Percentiles rank a stretch among this genome's conserved stretches.
These are phyloP conservation scores for Lunularia cruciata DNA, from an alignment of 225 moss, liverwort and hornwort species.

Conservation along the genomic window DNA sequence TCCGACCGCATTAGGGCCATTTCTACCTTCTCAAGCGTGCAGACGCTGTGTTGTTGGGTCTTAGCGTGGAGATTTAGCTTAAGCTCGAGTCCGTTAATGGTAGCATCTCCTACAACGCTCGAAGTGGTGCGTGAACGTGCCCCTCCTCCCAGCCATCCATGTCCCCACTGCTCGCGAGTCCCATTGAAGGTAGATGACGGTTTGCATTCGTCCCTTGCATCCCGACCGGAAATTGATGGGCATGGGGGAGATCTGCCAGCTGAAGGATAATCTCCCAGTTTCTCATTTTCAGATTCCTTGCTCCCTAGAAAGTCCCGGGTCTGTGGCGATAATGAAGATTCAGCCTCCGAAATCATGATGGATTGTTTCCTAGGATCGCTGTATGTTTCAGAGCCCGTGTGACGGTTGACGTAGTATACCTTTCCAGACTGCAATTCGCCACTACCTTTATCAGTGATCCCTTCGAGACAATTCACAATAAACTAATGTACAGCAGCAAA, in stretches of 20 bases:
- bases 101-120: background rate
- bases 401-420: conserved; percentile 61
- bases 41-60: conserved; percentile 38
- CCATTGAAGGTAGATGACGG: background rate
- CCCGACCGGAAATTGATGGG: conserved; percentile 17
- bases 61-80: conserved; percentile 25
- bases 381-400: conserved; percentile 32
- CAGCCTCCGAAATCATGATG: background rate
- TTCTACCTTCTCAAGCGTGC: conserved; percentile 67
- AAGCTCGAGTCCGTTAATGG: conserved; percentile 16
- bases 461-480: background rate
- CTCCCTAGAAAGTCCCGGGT: conserved; percentile 65
- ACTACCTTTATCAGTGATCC: background rate
- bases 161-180: conserved; percentile 4
- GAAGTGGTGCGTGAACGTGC: background rate
- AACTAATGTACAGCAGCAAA: background rate
- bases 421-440: conserved; percentile 45
- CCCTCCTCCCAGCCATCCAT: conserved; percentile 5
- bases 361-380: conserved; percentile 43
- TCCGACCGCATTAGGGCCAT: conserved; percentile 54
- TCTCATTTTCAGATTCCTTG: conserved; percentile 54
- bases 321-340: conserved; percentile 5
- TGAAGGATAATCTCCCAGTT: conserved; percentile 3
- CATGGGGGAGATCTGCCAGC: background rate
- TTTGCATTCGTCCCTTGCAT: background rate